These are phyloP conservation scores for Trichaptum fuscoviolaceum DNA, from an alignment of 768 basidiomycete species.

Conservation along the genomic window DNA sequence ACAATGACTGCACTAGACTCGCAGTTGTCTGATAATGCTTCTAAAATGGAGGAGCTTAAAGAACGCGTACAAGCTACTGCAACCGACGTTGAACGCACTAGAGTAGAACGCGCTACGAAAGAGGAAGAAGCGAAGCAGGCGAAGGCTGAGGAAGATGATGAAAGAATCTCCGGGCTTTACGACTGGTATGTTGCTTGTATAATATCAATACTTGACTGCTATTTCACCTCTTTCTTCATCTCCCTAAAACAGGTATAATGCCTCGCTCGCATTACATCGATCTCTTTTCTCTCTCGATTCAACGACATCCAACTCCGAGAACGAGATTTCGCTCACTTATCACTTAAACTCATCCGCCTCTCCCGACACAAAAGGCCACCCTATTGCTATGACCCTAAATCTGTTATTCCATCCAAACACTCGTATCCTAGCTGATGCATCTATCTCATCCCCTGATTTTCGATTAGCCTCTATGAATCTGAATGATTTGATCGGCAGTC, in stretches of 20 bases:
- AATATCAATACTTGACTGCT: background rate
- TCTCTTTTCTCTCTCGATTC: slow-evolving; percentile 55
- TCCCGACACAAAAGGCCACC: slow-evolving; percentile 16
- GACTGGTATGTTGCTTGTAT: slow-evolving; percentile 48
- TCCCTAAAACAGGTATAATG: slow-evolving; percentile 55
- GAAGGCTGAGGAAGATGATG: slow-evolving; percentile 53
- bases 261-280: slow-evolving; percentile 60
- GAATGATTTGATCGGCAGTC: slow-evolving; percentile 1
- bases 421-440: slow-evolving; percentile 54
- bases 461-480: background rate
- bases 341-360: slow-evolving; percentile 30
- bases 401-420: slow-evolving; percentile 71
- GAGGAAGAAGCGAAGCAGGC: slow-evolving; percentile 62
- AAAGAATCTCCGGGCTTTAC: slow-evolving; percentile 56
- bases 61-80: slow-evolving; percentile 54
- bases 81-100: slow-evolving; percentile 51
- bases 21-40: slow-evolving; percentile 49
- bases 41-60: slow-evolving; percentile 47
- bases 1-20: slow-evolving; percentile 78
- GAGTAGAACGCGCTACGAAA: slow-evolving; percentile 58
- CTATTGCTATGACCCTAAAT: slow-evolving; percentile 40
- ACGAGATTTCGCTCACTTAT: slow-evolving; percentile 73
- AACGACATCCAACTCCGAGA: slow-evolving; percentile 59
- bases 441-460: slow-evolving; percentile 14
- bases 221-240: background rate